Conservation (phyloP, 163 green algal genomes). For the Picocystis sp. region DNA sequence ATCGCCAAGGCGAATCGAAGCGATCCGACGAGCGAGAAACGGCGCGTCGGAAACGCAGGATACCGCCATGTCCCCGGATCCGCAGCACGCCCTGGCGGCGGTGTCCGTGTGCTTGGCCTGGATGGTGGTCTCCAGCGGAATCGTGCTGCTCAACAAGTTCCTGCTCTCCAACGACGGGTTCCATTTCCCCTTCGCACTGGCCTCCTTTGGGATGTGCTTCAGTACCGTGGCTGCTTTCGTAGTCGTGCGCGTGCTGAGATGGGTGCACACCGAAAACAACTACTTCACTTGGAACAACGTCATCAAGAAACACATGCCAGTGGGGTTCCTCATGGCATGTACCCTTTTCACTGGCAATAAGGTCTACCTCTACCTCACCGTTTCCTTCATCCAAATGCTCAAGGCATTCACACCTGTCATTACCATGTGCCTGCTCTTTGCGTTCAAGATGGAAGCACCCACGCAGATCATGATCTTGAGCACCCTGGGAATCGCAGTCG, state of each 20-base stretch:
- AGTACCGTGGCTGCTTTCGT: constrained; percentile 35
- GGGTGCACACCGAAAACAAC: constrained; percentile 37
- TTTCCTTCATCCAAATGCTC: constrained; percentile 54
- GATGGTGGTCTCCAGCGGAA: constrained; percentile 41
- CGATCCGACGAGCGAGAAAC: too few relatives aligned
- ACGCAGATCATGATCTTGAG: constrained; percentile 28
- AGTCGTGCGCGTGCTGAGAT: constrained; percentile 29
- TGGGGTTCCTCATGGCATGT: constrained; percentile 70
- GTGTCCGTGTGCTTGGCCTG: constrained; percentile 13
- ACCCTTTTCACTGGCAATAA: constrained; percentile 73
- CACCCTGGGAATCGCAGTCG: constrained; percentile 39
- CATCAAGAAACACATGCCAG: constrained; percentile 34
- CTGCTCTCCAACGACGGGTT: constrained; percentile 32
- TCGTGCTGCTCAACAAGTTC: constrained; percentile 76
- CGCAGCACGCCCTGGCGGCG: too few relatives aligned
- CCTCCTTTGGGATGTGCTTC: constrained; percentile 50
- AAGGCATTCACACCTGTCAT: constrained; percentile 75
- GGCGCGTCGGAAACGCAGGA: too few relatives aligned
- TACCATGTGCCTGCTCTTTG: constrained; percentile 67
- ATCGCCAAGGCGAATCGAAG: too few relatives aligned
- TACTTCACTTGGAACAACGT: constrained; percentile 32
- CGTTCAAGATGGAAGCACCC: constrained; percentile 17
- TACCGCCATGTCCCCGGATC: too few relatives aligned
- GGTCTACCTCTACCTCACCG: constrained; percentile 71
- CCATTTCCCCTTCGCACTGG: constrained; percentile 40